Percentiles rank a stretch among this genome's conserved stretches.
Evolutionary conservation across 805 yeast species (phyloP).

Genomic region (Candida takata): DNA sequence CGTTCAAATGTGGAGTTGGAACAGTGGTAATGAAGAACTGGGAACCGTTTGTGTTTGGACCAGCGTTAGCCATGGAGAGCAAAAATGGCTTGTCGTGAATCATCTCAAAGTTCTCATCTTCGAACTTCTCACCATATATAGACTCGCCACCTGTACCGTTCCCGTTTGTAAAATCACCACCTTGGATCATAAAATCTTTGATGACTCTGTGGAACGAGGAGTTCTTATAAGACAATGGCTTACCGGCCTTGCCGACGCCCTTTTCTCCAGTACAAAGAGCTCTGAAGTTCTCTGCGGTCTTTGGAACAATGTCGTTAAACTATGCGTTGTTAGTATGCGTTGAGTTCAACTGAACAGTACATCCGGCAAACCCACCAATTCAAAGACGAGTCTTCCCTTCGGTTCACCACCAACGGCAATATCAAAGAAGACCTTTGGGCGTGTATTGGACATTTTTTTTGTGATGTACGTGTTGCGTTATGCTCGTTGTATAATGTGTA

Average conservation of each 20-base stretch:
- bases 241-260: conserved; percentile 55
- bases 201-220: conserved; percentile 93
- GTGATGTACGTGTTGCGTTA: too few relatives aligned
- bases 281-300: conserved; percentile 84
- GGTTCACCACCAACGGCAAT: conserved; percentile 63
- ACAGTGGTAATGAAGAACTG: conserved; percentile 93
- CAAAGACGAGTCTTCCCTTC: conserved; percentile 74
- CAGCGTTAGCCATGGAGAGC: conserved; percentile 95
- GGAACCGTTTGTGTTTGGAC: conserved; percentile 92
- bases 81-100: conserved; percentile 81
- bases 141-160: conserved; percentile 80
- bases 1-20: conserved; percentile 89
- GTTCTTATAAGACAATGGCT: conserved; percentile 68
- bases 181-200: conserved; percentile 86
- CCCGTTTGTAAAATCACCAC: conserved; percentile 81
- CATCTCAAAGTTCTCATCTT: conserved; percentile 78
- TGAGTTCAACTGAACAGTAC: not conserved
- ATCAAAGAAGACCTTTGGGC: conserved; percentile 68
- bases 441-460: conserved; percentile 15
- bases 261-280: conserved; percentile 87
- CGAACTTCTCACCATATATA: conserved; percentile 78
- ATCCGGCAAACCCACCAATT: conserved; percentile 39
- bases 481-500: too few relatives aligned
- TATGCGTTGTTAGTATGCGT: not conserved
- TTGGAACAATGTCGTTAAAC: conserved; percentile 68